These are phyloP conservation scores for Annulohypoxylon bovei DNA, from an alignment of 495 filamentous ascomycete genomes.

Conservation along the genomic window DNA sequence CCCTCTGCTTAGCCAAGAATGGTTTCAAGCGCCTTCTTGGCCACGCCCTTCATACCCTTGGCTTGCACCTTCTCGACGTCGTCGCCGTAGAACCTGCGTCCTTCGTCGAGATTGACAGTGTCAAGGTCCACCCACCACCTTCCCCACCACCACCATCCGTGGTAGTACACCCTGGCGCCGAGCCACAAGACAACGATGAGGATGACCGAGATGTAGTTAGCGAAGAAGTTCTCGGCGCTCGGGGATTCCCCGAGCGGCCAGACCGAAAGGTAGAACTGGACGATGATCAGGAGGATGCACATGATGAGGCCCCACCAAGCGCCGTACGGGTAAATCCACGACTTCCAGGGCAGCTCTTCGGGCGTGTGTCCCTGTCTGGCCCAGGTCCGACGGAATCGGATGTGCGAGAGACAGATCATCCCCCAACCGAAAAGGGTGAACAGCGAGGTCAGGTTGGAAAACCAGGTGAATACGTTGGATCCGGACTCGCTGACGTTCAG, in stretches of 20 bases:
- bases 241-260: slow-evolving; percentile 65
- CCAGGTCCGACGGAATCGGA: slow-evolving; percentile 66
- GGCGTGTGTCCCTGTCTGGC: slow-evolving; percentile 58
- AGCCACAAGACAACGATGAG: slow-evolving; percentile 59
- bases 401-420: slow-evolving; percentile 75
- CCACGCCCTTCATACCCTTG: slow-evolving; percentile 19
- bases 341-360: slow-evolving; percentile 53
- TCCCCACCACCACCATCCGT: slow-evolving; percentile 72
- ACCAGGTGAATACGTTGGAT: slow-evolving; percentile 56
- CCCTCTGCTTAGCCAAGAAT: slow-evolving; percentile 16
- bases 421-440: slow-evolving; percentile 79
- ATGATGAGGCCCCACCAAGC: slow-evolving; percentile 65
- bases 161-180: slow-evolving; percentile 44
- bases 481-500: slow-evolving; percentile 59
- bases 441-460: slow-evolving; percentile 75
- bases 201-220: slow-evolving; percentile 64
- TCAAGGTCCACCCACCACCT: slow-evolving; percentile 72
- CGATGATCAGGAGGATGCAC: slow-evolving; percentile 64
- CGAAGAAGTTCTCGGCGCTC: slow-evolving; percentile 64
- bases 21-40: slow-evolving; percentile 18
- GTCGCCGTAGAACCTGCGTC: slow-evolving; percentile 57
- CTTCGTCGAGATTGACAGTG: slow-evolving; percentile 51
- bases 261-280: slow-evolving; percentile 56
- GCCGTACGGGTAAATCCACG: slow-evolving; percentile 64
- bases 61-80: slow-evolving; percentile 46